phyloP scores from a whole-genome alignment of 31 red algal genomes.

The Pterothamnion heteromorphum region DNA sequence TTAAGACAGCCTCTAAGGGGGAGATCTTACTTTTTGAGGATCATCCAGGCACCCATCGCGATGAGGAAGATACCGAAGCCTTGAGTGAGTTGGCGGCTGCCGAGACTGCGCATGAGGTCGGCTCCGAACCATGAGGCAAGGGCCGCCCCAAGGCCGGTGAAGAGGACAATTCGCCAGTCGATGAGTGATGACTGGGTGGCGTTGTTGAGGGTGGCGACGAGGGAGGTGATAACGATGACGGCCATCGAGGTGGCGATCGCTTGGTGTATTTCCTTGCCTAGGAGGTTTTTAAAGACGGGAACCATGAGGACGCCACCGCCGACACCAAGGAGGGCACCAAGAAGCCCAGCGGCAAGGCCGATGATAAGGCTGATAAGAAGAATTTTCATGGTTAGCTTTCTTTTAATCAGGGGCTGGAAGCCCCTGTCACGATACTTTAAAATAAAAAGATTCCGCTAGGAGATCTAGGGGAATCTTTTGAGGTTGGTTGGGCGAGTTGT shows the following conservation, averaged over 20 bases:
- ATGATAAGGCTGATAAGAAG: not conserved
- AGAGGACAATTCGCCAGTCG: not conserved
- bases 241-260: not conserved
- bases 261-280: not conserved
- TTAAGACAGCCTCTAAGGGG: no score
- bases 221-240: not conserved
- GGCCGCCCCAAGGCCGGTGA: not conserved
- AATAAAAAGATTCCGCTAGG: no score
- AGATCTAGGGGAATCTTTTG: no score
- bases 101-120: conserved; percentile 4
- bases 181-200: not conserved
- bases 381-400: no score
- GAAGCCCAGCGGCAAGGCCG: not conserved
- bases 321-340: not conserved
- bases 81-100: not conserved
- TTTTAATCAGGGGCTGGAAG: no score
- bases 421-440: no score
- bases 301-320: not conserved
- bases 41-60: not conserved
- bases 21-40: conserved; percentile 11
- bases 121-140: conserved; percentile 21
- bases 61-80: not conserved
- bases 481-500: no score
- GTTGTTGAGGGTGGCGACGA: not conserved
- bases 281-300: not conserved